phyloP scores from a whole-genome alignment of 495 filamentous ascomycete species.

The Delitschia confertaspora region DNA sequence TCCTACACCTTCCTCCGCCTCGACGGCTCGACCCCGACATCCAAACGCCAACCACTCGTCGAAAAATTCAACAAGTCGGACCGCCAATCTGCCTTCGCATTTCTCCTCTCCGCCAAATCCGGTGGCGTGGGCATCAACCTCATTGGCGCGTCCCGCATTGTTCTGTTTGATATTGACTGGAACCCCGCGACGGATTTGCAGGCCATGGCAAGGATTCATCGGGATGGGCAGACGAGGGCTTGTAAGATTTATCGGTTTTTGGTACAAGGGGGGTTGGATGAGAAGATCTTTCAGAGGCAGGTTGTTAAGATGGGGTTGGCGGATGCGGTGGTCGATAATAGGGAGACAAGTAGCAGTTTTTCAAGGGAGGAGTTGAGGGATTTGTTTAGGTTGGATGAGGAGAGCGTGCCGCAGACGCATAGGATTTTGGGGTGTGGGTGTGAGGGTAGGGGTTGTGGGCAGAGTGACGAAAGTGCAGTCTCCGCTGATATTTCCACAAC shows the following conservation, averaged over 20 bases:
- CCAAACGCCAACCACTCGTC: conserved; percentile 64
- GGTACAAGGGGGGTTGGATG: conserved; percentile 64
- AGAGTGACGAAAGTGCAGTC: conserved; percentile 5
- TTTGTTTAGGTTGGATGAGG: conserved; percentile 60
- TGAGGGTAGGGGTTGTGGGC: conserved; percentile 45
- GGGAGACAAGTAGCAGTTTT: conserved; percentile 52
- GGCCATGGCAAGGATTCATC: conserved; percentile 78
- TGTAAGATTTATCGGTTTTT: conserved; percentile 69
- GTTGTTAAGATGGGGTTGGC: conserved; percentile 65
- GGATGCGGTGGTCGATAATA: conserved; percentile 57
- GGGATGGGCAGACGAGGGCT: conserved; percentile 63
- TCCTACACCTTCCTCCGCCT: conserved; percentile 61
- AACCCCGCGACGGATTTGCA: conserved; percentile 74
- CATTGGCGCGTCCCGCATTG: conserved; percentile 63
- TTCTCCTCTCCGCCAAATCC: conserved; percentile 70
- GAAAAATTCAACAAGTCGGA: conserved; percentile 64
- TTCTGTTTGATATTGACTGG: conserved; percentile 79
- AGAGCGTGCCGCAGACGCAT: conserved; percentile 55
- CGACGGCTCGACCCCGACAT: conserved; percentile 60
- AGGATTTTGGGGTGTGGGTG: conserved; percentile 61
- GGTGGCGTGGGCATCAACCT: conserved; percentile 72
- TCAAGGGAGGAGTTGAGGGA: conserved; percentile 60
- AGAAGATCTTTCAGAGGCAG: conserved; percentile 81
- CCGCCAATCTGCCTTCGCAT: conserved; percentile 54
- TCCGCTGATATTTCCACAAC: conserved; percentile 1